Conservation (phyloP, 352 stramenopile genomes). For the Phytopythium sindhum region DNA sequence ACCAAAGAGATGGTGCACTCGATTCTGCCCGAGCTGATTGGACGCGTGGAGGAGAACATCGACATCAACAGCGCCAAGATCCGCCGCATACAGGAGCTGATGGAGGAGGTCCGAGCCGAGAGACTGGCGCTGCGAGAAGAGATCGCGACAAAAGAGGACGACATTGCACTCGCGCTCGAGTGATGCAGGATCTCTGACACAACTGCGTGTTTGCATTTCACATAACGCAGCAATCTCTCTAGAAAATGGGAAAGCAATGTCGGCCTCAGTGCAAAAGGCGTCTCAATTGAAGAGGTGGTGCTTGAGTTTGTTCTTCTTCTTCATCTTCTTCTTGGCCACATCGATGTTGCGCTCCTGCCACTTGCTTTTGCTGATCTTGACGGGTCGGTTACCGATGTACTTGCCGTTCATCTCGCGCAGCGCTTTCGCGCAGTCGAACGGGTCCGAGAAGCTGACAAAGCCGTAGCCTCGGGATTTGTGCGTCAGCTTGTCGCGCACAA, state of each 20-base stretch:
- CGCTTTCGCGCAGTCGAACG: slow-evolving; percentile 93
- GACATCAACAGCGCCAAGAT: slow-evolving; percentile 59
- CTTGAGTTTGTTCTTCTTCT: slow-evolving; percentile 77
- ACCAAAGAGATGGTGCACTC: slow-evolving; percentile 52
- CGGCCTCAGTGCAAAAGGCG: neutral
- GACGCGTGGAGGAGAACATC: slow-evolving; percentile 59
- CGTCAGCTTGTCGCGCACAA: slow-evolving; percentile 82
- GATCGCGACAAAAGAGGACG: slow-evolving; percentile 52
- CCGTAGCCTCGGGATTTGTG: slow-evolving; percentile 93
- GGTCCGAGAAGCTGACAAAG: slow-evolving; percentile 93
- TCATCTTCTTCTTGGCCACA: slow-evolving; percentile 86
- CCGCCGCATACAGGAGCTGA: slow-evolving; percentile 49
- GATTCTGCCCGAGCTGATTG: slow-evolving; percentile 48
- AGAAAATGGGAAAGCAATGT: neutral
- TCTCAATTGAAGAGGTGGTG: slow-evolving; percentile 70
- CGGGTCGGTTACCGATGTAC: slow-evolving; percentile 93
- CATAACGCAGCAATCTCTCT: neutral
- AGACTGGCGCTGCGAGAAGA: slow-evolving; percentile 52
- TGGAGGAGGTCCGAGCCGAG: slow-evolving; percentile 48
- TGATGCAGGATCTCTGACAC: neutral
- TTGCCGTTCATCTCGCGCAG: slow-evolving; percentile 96
- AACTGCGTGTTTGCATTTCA: neutral
- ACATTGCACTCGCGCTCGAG: slow-evolving; percentile 51
- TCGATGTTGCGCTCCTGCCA: slow-evolving; percentile 94
- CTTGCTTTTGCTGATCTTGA: slow-evolving; percentile 94